Base-by-base conservation (phyloP, 192 early-diverging fungal species). In the Rhizophagus prolifer region DNA sequence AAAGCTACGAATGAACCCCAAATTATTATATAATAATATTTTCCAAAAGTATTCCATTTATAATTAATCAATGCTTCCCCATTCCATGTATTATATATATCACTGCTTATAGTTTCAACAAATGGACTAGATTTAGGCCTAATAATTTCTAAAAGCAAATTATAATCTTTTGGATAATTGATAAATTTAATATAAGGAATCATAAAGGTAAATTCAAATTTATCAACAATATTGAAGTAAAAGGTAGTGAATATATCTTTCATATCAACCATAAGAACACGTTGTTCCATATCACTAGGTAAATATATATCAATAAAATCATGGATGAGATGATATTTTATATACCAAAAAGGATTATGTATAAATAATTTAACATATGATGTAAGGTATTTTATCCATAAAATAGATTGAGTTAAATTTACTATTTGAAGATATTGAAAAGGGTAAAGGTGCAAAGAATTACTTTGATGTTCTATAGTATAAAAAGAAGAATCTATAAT, bases 11-110 rank as follows among this genome's bases (percentile, higher is more conserved):
- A 71, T 25, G 25, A 12, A 14, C 8, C 0, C 50, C 70, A 47
- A 4, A 71, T 71, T 19, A 10, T 19, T 50, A 19, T 6, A 21
- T 71, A 50, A 54, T 71, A 71, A 19, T 16, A 5, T 71, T n/a
- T 71, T 21, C 70, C 70, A 58, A 21, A 71, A 9, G 21, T 34
- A 7, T 26, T 58, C 70, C 70, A 71, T 19, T 71, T 71, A 38
- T 58, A 71, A 26, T 58, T 50, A 25, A 50, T n/a, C 3, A 71
- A 21, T 26, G 31, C 38, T 34, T 71, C 30, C 12, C 38, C 46
- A 54, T 50, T 58, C 70, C 8, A 58, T 2, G 19, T 9, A 31
- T 71, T 58, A 71, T 71, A 71, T 16, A 54, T 54, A 34, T 69
- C 25, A 12, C 4, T 21, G 9, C 13, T 4, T 34, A 69, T 69